Evolutionary conservation across 1,284 basidiomycete species (phyloP).

Genomic region (Ceratobasidium sp.): DNA sequence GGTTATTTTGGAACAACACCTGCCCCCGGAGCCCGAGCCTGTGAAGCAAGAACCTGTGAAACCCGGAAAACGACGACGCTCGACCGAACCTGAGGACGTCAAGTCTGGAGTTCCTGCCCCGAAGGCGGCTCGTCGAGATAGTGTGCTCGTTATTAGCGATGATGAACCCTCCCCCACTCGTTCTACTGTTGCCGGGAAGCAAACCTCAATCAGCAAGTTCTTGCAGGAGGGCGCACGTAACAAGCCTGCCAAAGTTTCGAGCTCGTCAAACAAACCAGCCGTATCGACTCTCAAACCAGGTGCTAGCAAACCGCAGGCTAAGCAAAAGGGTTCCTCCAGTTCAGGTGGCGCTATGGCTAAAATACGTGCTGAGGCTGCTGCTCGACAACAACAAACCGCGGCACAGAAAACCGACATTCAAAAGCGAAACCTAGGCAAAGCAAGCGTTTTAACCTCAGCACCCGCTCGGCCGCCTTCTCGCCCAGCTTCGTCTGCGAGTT

Average conservation of each 20-base stretch:
- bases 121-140: conserved; percentile 4
- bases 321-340: conserved; percentile 31
- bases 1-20: conserved; percentile 16
- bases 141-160: conserved; percentile 11
- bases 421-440: conserved; percentile 16
- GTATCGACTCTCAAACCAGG: conserved; percentile 20
- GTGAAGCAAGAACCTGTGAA: not conserved
- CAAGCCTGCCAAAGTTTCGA: not conserved
- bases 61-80: conserved; percentile 11
- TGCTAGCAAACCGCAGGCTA: conserved; percentile 33
- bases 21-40: not conserved
- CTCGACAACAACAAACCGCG: conserved; percentile 24
- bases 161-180: conserved; percentile 22
- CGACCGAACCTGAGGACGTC: not conserved
- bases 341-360: not conserved
- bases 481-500: conserved; percentile 46
- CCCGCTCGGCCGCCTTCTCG: conserved; percentile 45
- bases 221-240: conserved; percentile 1
- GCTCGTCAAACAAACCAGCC: conserved; percentile 1
- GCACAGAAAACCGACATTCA: conserved; percentile 22
- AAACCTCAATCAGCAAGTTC: conserved; percentile 10
- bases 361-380: conserved; percentile 13
- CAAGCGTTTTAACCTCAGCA: conserved; percentile 30
- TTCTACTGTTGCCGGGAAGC: not conserved
- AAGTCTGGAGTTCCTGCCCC: not conserved